Evolutionary conservation across 148 eudicot species (phyloP), one percentile per base, ranked within the genome.

Genomic region (Fagopyrum homotropicum): DNA sequence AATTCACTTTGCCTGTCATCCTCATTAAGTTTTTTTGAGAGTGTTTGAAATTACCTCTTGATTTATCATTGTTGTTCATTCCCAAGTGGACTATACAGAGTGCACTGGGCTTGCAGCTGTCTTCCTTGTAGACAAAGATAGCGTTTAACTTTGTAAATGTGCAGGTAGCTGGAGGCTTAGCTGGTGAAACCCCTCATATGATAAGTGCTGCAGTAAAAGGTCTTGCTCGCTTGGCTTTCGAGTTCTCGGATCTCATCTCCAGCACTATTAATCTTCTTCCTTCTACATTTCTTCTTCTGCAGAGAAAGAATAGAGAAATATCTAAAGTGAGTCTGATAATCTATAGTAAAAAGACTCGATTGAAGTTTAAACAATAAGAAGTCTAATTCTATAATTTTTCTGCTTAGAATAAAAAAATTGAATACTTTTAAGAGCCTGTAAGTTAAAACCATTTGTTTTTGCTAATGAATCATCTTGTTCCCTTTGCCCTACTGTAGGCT

Each of bases 201-300:
- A 89, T 92, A 76, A 96, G 99, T 84, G 99, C 98, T 26, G 90
- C 98, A 47, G 89, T 96, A 74, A 96, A 87, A 74, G 99, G 98
- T 74, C 86, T 96, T 79, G 99, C 99, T 85, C 99, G 99, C 22
- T 84, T 96, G 88, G 89, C 98, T 69, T 90, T 92, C 82, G 99
- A 96, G 82, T 92, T 92, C 79, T 86, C 92, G 52, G 99, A 92
- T 80, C 91, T 92, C 75, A 73, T 96, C 75, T 89, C 93, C 75
- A 85, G 81, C 83, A 92, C 93, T 79, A 90, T 85, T 76, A 83
- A 72, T 75, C 78, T 96, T 81, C 92, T 96, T 43, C 97, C 99
- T 40, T 89, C 87, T 14, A 81, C 98, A 43, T 85, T 89, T 79
- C 91, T 96, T 69, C 91, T 96, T 69, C 88, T 96, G 48, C 82